A percentile compares a stretch with the other conserved stretches of the same genome.
These are phyloP conservation scores for Tarenaya hassleriana DNA, from an alignment of 345 rosid genomes.

Conservation along the genomic window DNA sequence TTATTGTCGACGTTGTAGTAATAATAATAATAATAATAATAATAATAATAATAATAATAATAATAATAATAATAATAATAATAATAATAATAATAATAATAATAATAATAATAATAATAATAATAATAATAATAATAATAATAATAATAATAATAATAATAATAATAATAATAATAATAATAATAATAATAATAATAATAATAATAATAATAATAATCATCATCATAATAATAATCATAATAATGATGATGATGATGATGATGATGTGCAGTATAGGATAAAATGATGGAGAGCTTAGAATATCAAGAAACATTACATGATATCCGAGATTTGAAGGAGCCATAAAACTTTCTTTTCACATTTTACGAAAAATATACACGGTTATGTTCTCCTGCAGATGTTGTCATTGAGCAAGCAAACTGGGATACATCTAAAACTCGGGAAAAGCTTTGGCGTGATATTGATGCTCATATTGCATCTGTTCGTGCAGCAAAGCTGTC, in stretches of 20 bases:
- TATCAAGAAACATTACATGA: conserved; percentile 8
- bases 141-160: no score
- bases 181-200: no score
- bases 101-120: no score
- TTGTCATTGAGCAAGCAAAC: conserved; percentile 71
- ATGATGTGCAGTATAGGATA: neutral
- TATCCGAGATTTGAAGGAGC: conserved; percentile 6
- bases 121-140: no score
- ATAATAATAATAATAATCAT: no score
- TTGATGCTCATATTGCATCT: conserved; percentile 75
- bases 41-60: no score
- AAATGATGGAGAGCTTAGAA: conserved; percentile 11
- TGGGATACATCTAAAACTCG: conserved; percentile 80
- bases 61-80: no score
- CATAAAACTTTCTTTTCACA: conserved; percentile 2
- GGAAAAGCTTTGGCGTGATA: conserved; percentile 80
- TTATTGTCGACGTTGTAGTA: conserved; percentile 5
- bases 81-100: no score
- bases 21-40: no score
- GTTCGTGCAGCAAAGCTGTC: conserved; percentile 76
- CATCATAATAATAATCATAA: no score
- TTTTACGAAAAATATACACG: neutral
- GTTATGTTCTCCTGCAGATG: conserved; percentile 45
- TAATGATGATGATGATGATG: no score
- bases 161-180: no score